phyloP scores from a whole-genome alignment of 495 filamentous ascomycete species.

The Aspergillus kassunensis region DNA sequence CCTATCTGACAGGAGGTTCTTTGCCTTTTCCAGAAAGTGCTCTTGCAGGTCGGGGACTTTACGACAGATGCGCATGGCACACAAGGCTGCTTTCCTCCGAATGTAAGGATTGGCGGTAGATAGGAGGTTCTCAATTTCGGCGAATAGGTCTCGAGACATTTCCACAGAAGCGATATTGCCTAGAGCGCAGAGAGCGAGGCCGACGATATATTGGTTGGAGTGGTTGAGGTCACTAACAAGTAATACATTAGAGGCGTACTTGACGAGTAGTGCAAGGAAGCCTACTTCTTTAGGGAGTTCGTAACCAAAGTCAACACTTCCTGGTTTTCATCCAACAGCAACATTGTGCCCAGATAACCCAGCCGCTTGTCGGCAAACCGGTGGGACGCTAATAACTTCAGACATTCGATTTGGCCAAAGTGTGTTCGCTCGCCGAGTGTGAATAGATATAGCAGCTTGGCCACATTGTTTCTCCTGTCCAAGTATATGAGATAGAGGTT shows the following conservation, averaged over 20 bases:
- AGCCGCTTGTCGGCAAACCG: constrained; percentile 97
- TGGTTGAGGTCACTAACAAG: constrained; percentile 81
- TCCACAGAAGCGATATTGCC: constrained; percentile 97
- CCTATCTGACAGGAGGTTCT: constrained; percentile 78
- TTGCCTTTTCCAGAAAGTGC: constrained; percentile 92
- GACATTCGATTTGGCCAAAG: constrained; percentile 98
- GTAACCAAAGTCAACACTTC: constrained; percentile 96
- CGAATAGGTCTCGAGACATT: constrained; percentile 97
- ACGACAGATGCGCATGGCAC: constrained; percentile 97
- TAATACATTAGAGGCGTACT: background rate
- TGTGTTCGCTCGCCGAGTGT: constrained; percentile 97
- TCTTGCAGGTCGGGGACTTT: constrained; percentile 98
- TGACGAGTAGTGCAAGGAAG: background rate
- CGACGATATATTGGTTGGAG: constrained; percentile 97
- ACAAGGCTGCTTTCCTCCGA: constrained; percentile 93
- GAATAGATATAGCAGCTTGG: constrained; percentile 96
- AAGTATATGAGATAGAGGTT: constrained; percentile 23
- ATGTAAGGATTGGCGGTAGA: constrained; percentile 96
- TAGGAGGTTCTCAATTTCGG: constrained; percentile 85
- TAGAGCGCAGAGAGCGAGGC: constrained; percentile 88
- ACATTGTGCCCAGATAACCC: constrained; percentile 93
- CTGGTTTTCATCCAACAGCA: constrained; percentile 96
- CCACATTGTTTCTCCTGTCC: constrained; percentile 92
- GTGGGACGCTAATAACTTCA: constrained; percentile 93
- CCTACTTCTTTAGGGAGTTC: constrained; percentile 93